Evolutionary conservation across 2,329 filamentous ascomycete genomes (phyloP).

Genomic region (Nothophaeocryptopus gaeumannii): DNA sequence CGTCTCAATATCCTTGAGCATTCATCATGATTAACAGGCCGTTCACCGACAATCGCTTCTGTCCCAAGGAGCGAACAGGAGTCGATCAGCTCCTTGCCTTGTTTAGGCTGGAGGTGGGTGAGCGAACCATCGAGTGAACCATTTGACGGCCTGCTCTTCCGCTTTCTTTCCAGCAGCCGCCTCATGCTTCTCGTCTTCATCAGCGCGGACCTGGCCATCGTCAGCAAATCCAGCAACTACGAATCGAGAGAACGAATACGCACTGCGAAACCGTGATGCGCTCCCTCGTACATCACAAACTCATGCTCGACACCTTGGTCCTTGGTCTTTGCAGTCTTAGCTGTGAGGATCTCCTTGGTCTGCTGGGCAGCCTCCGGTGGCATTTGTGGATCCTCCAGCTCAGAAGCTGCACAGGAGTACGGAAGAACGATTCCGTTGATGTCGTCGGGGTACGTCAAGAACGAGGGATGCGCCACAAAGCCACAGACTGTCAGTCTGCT

Average conservation of each 20-base stretch:
- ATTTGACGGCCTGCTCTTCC: constrained; percentile 38
- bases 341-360: constrained; percentile 33
- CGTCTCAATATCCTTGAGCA: too few species aligned
- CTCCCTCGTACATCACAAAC: constrained; percentile 38
- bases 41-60: background rate
- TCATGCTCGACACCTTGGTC: constrained; percentile 37
- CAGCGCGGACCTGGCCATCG: constrained; percentile 26
- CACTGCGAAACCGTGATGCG: constrained; percentile 39
- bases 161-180: constrained; percentile 36
- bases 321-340: constrained; percentile 35
- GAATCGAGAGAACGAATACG: background rate
- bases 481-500: constrained; percentile 34
- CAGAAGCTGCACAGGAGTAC: constrained; percentile 35
- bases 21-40: background rate
- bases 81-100: background rate
- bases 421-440: constrained; percentile 36
- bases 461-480: constrained; percentile 38
- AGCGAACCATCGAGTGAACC: constrained; percentile 39
- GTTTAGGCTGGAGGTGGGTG: constrained; percentile 8
- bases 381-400: constrained; percentile 32
- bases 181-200: constrained; percentile 34
- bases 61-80: background rate
- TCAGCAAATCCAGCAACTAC: background rate
- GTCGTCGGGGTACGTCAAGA: constrained; percentile 34
- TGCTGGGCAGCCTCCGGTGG: constrained; percentile 32